A percentile compares a stretch with the other conserved stretches of the same genome.
These are phyloP conservation scores for Trichoderma koningii DNA, from an alignment of 2,329 filamentous ascomycete species.

Conservation along the genomic window DNA sequence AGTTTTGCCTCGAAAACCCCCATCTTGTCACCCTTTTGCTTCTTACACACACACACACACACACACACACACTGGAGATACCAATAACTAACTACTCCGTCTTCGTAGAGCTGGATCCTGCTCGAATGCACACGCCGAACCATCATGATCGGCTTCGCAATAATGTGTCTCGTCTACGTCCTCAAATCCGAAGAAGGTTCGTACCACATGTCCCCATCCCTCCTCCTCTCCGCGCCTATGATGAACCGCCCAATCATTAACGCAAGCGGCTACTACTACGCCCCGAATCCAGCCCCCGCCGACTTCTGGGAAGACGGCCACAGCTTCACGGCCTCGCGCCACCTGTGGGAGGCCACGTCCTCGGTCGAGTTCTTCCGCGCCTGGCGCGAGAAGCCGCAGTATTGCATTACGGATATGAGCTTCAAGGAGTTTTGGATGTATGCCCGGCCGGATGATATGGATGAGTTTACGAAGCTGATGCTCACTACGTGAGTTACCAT, in stretches of 20 bases:
- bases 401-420: constrained; percentile 39
- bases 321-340: constrained; percentile 44
- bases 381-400: constrained; percentile 49
- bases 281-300: constrained; percentile 33
- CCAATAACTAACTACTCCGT: not conserved
- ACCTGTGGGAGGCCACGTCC: constrained; percentile 48
- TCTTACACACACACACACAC: not conserved
- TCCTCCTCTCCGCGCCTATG: not conserved
- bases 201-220: constrained; percentile 21
- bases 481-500: constrained; percentile 45
- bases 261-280: constrained; percentile 38
- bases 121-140: constrained; percentile 47
- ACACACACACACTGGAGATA: not conserved
- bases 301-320: constrained; percentile 27
- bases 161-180: constrained; percentile 41
- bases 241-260: not conserved
- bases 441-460: constrained; percentile 42
- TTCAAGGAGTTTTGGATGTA: constrained; percentile 44
- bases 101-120: constrained; percentile 44
- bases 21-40: not conserved
- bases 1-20: constrained; percentile 18
- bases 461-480: constrained; percentile 45
- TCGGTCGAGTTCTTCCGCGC: constrained; percentile 47
- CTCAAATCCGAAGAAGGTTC: constrained; percentile 40
- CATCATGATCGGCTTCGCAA: constrained; percentile 38